Evolutionary conservation across 148 eudicot genomes (phyloP).

Genomic region (Amaranthus cruentus): DNA sequence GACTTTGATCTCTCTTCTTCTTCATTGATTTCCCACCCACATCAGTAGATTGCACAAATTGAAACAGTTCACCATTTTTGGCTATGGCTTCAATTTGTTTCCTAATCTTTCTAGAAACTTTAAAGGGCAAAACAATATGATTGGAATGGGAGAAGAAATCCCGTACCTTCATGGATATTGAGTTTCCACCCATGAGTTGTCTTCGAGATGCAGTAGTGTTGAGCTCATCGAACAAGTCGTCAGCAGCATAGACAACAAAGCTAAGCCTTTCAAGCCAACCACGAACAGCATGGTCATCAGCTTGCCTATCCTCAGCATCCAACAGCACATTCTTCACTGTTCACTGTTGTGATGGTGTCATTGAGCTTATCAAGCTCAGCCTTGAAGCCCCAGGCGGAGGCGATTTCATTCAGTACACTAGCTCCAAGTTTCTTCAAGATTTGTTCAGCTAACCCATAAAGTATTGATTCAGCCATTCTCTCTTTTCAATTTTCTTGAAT

Average conservation of each 20-base stretch:
- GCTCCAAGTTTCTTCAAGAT: constrained; percentile 20
- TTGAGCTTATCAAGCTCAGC: constrained; percentile 15
- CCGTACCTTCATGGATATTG: constrained; percentile 6
- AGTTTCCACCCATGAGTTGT: background rate
- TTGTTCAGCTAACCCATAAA: constrained; percentile 8
- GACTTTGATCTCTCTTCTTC: constrained; percentile 7
- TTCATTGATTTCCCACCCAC: background rate
- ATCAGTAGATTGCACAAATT: constrained; percentile 4
- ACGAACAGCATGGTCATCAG: constrained; percentile 5
- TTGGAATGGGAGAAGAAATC: constrained; percentile 16
- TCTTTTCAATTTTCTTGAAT: background rate
- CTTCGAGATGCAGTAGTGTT: background rate
- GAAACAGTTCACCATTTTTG: background rate
- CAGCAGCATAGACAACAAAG: constrained; percentile 19
- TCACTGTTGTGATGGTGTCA: constrained; percentile 12
- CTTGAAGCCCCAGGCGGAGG: constrained; percentile 16
- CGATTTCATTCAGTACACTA: constrained; percentile 16
- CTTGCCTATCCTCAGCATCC: constrained; percentile 31
- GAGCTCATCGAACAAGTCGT: constrained; percentile 27
- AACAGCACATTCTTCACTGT: constrained; percentile 18
- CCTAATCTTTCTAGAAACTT: constrained; percentile 15
- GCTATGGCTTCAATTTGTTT: constrained; percentile 12
- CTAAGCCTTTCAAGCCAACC: constrained; percentile 27
- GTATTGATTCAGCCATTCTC: constrained; percentile 22
- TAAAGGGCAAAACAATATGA: background rate